A percentile compares a stretch with the other conserved stretches of the same genome.
phyloP scores from a whole-genome alignment of 1,139 yeast genomes.

The Entelexis sorbosivorans region DNA sequence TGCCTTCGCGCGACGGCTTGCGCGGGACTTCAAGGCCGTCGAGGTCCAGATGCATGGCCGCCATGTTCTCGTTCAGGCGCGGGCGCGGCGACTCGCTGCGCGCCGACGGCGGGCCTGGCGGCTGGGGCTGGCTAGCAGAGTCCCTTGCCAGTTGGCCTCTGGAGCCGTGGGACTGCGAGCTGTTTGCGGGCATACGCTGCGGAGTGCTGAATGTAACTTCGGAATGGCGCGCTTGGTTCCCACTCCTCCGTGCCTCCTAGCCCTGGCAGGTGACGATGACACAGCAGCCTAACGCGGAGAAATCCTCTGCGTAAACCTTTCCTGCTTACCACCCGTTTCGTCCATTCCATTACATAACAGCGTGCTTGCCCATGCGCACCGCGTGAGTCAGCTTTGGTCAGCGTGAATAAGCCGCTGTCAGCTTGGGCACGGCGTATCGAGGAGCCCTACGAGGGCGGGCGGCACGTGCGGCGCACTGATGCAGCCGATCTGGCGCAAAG shows the following conservation, averaged over 20 bases:
- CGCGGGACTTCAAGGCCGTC: slow-evolving; percentile 2
- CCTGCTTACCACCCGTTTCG: neutral
- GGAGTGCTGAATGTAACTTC: neutral
- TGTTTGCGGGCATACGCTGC: slow-evolving; percentile 1
- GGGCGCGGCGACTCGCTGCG: neutral
- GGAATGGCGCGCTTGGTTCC: slow-evolving; percentile 1
- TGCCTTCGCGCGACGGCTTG: neutral
- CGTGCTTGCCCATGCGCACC: no score
- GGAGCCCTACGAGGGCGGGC: no score
- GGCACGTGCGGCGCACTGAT: no score
- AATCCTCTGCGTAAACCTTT: neutral
- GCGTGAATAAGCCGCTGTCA: no score
- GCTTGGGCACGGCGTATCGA: no score
- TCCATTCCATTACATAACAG: neutral
- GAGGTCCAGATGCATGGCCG: slow-evolving; percentile 2
- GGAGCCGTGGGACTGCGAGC: neutral
- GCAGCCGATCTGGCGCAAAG: no score
- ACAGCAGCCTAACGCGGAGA: neutral
- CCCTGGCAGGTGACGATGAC: slow-evolving; percentile 5
- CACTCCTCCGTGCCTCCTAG: slow-evolving; percentile 3
- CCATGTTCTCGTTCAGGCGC: neutral
- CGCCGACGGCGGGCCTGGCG: neutral
- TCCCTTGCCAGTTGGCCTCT: neutral
- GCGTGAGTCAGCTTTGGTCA: no score
- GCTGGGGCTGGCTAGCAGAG: neutral